phyloP scores from a whole-genome alignment of 2,329 filamentous ascomycete species.

The Sporothrix brunneoviolacea region DNA sequence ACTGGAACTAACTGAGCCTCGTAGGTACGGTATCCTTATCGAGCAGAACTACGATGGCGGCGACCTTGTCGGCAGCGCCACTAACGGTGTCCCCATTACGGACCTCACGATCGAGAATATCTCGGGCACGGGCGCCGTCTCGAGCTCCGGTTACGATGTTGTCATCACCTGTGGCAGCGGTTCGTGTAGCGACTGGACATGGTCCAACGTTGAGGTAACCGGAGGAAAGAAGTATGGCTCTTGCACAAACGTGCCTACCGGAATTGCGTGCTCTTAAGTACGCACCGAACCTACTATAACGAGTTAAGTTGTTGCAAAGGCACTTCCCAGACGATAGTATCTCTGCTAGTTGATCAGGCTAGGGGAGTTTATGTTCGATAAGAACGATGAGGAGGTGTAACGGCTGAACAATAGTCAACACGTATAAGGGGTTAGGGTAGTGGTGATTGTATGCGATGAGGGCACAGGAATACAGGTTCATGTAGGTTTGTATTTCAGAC shows the following conservation, averaged over 20 bases:
- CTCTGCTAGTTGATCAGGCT: not conserved
- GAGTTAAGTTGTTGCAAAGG: not conserved
- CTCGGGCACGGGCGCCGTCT: conserved; percentile 29
- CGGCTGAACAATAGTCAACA: not conserved
- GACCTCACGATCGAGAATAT: conserved; percentile 41
- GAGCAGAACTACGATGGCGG: conserved; percentile 52
- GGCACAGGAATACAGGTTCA: not conserved
- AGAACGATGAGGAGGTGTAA: too few species aligned
- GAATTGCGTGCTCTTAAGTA: conserved; percentile 13
- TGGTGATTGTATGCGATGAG: not conserved
- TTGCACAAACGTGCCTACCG: conserved; percentile 14
- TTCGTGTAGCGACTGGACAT: conserved; percentile 31
- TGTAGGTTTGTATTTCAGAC: not conserved
- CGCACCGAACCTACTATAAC: too few species aligned
- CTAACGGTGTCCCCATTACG: conserved; percentile 34
- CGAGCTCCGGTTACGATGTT: conserved; percentile 30
- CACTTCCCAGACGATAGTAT: too few species aligned
- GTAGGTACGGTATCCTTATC: conserved; percentile 49
- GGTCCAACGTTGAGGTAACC: conserved; percentile 29
- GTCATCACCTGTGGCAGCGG: conserved; percentile 30
- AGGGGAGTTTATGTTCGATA: too few species aligned
- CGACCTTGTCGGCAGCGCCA: conserved; percentile 27
- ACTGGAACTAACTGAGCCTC: too few species aligned
- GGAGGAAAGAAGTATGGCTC: conserved; percentile 27
- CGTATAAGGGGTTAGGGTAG: too few species aligned